These are phyloP conservation scores for Ceratobasidium theobromae DNA, from an alignment of 1,284 basidiomycete species.

Conservation along the genomic window DNA sequence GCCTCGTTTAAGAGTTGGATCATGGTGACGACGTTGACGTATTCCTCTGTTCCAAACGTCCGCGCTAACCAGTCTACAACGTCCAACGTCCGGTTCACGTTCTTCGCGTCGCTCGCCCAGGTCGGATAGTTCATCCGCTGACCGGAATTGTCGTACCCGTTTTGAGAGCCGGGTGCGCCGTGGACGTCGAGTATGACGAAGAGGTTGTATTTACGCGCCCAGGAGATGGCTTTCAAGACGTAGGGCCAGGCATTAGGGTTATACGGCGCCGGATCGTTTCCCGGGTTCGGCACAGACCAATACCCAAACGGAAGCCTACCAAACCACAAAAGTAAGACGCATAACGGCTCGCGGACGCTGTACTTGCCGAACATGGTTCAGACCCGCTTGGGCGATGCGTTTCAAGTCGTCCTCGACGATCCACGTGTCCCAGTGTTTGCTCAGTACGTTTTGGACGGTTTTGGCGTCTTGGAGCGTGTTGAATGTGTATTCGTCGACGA, in stretches of 20 bases:
- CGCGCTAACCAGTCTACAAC: slow-evolving; percentile 43
- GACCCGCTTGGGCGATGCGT: slow-evolving; percentile 64
- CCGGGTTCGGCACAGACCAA: slow-evolving; percentile 66
- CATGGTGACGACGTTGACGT: slow-evolving; percentile 45
- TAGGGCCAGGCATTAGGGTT: slow-evolving; percentile 68
- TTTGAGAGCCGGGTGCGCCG: slow-evolving; percentile 47
- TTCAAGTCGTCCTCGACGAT: slow-evolving; percentile 70
- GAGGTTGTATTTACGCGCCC: slow-evolving; percentile 60
- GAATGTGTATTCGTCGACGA: slow-evolving; percentile 72
- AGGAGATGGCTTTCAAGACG: slow-evolving; percentile 62
- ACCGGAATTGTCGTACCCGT: slow-evolving; percentile 80
- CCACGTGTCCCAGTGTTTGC: slow-evolving; percentile 70
- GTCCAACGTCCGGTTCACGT: slow-evolving; percentile 45
- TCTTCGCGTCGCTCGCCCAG: slow-evolving; percentile 45
- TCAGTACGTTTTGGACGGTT: slow-evolving; percentile 52
- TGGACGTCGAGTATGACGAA: slow-evolving; percentile 69
- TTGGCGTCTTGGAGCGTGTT: slow-evolving; percentile 56
- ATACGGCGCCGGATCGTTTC: slow-evolving; percentile 55
- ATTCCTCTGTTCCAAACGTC: slow-evolving; percentile 41
- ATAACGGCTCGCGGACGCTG: neutral
- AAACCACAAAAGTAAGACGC: neutral
- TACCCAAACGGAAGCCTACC: slow-evolving; percentile 69
- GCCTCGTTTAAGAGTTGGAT: slow-evolving; percentile 47
- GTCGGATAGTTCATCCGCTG: slow-evolving; percentile 47
- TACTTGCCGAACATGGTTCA: slow-evolving; percentile 72